Conservation (phyloP, 164 flowering plant genomes). For the Aristolochia californica region DNA sequence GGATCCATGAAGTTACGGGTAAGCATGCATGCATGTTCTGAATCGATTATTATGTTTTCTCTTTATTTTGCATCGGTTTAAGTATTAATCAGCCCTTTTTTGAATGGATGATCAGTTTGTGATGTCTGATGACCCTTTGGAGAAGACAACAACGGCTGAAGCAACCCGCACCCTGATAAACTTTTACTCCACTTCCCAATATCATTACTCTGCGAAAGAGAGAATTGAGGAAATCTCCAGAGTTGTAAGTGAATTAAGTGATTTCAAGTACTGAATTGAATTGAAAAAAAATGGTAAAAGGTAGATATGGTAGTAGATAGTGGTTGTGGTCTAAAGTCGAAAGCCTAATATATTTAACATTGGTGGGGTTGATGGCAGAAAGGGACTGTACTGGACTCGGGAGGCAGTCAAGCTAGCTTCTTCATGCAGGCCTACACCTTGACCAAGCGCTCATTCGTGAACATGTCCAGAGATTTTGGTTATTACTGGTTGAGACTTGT, state of each 20-base stretch:
- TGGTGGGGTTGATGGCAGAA: conserved; percentile 50
- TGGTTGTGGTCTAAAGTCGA: too few relatives aligned
- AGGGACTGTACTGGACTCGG: conserved; percentile 78
- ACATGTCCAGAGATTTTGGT: conserved; percentile 97
- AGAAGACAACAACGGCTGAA: conserved; percentile 72
- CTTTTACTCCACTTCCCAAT: conserved; percentile 53
- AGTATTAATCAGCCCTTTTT: not conserved
- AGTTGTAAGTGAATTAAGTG: conserved; percentile 43
- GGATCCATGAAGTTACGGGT: conserved; percentile 96
- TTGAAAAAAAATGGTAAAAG: not conserved
- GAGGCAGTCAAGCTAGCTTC: conserved; percentile 96
- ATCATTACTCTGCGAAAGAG: conserved; percentile 37
- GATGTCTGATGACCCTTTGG: conserved; percentile 71
- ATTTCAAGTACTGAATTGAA: not conserved
- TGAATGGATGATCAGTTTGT: conserved; percentile 41
- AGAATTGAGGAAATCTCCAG: conserved; percentile 70
- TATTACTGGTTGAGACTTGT: conserved; percentile 94
- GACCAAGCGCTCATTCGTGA: conserved; percentile 76
- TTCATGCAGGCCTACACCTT: conserved; percentile 69
- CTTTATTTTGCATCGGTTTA: not conserved
- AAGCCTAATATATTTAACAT: not conserved
- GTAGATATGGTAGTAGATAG: not conserved
- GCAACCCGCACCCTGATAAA: conserved; percentile 55
- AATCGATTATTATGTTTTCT: not conserved
- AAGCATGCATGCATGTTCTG: conserved; percentile 2